phyloP scores from a whole-genome alignment of 2,329 filamentous ascomycete species.

The Coniochaeta hoffmannii region DNA sequence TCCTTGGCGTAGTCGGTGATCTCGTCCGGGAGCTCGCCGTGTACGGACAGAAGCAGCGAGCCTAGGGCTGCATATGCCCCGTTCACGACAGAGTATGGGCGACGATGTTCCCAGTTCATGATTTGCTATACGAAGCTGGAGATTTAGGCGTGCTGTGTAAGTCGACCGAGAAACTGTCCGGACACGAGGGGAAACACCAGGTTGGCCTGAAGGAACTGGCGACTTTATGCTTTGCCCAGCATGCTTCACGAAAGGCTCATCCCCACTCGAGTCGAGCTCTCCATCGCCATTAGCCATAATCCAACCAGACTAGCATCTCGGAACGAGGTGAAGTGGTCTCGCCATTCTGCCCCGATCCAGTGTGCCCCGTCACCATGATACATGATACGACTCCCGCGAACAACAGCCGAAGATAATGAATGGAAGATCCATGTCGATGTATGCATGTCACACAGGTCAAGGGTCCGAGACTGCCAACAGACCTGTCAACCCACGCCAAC shows the following conservation, averaged over 20 bases:
- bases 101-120: not conserved
- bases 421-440: not conserved
- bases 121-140: not conserved
- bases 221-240: not conserved
- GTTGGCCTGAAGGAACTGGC: not conserved
- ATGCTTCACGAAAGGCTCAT: not conserved
- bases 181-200: not conserved
- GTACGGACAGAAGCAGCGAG: conserved; percentile 17
- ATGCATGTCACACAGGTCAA: not conserved
- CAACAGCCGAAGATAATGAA: not conserved
- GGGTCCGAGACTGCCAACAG: not conserved
- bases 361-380: not conserved
- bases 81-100: conserved; percentile 22
- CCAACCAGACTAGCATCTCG: not conserved
- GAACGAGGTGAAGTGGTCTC: not conserved
- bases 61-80: conserved; percentile 22
- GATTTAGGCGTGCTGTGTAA: conserved; percentile 3
- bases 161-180: conserved; percentile 5
- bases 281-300: not conserved
- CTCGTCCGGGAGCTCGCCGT: conserved; percentile 22
- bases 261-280: not conserved
- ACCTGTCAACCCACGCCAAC: not conserved
- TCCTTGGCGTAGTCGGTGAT: conserved; percentile 19
- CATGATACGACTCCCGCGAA: not conserved
- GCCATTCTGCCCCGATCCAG: not conserved